Conservation (phyloP, 2,329 filamentous ascomycete genomes). For the Cryphonectria naterciae region DNA sequence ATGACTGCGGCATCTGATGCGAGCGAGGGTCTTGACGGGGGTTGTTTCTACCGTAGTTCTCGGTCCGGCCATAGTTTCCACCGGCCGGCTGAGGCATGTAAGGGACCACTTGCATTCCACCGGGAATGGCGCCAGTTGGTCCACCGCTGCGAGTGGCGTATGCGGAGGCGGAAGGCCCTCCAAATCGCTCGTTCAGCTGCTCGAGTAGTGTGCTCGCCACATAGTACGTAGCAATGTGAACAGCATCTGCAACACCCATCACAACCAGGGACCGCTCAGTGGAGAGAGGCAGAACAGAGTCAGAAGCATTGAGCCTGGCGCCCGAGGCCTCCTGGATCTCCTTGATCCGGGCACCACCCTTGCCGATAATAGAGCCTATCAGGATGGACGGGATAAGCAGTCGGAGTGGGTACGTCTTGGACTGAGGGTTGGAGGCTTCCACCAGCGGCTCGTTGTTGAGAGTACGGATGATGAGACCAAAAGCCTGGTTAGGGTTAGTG, state of each 20-base stretch:
- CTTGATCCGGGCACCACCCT: conserved; percentile 91
- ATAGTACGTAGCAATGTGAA: conserved; percentile 99
- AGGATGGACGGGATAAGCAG: conserved; percentile 95
- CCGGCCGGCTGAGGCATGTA: conserved; percentile 93
- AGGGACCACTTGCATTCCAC: conserved; percentile 98
- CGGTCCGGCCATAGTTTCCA: conserved; percentile 88
- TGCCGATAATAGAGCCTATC: conserved; percentile 98
- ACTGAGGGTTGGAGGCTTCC: conserved; percentile 85
- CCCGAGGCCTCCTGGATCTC: conserved; percentile 99
- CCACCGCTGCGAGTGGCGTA: conserved; percentile 95
- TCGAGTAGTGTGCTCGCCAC: conserved; percentile 97
- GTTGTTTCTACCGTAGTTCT: conserved; percentile 78
- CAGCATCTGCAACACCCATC: conserved; percentile 95
- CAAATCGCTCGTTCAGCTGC: conserved; percentile 95
- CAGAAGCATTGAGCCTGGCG: conserved; percentile 93
- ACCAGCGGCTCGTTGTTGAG: conserved; percentile 95
- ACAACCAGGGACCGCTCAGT: conserved; percentile 98
- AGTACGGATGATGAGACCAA: conserved; percentile 96
- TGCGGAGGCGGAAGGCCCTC: conserved; percentile 93
- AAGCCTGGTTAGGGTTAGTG: conserved; percentile 64
- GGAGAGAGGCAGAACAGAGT: conserved; percentile 90
- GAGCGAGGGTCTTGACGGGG: conserved; percentile 73
- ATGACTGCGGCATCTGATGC: conserved; percentile 66
- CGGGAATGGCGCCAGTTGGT: conserved; percentile 89
- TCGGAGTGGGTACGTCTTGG: conserved; percentile 95